Conservation (phyloP, 352 stramenopile species). For the Poterioochromonas sp. region DNA sequence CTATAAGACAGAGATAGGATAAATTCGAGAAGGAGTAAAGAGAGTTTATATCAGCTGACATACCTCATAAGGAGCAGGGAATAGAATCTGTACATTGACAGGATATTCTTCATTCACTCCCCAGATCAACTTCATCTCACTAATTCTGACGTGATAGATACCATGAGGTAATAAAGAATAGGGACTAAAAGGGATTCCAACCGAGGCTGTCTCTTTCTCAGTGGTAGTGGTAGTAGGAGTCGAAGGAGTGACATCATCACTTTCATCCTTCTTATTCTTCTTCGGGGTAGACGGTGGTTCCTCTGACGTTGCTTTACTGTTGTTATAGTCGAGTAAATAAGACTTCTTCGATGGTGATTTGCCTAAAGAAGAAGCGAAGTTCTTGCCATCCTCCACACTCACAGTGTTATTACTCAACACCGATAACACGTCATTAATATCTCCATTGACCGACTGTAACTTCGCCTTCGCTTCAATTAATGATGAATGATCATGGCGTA, state of each 20-base stretch:
- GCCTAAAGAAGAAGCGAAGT: background rate
- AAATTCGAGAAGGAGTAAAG: too few relatives aligned
- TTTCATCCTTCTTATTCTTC: background rate
- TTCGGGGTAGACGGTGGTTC: too few relatives aligned
- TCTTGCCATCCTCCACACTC: background rate
- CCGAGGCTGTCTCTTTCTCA: too few relatives aligned
- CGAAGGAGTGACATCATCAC: background rate
- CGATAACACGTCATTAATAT: background rate
- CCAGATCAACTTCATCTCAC: constrained; percentile 11
- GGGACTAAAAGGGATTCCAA: background rate
- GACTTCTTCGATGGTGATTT: background rate
- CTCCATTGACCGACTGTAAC: background rate
- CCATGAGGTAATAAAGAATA: constrained; percentile 4
- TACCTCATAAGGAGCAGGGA: constrained; percentile 23
- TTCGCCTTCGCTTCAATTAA: background rate
- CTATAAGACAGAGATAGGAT: too few relatives aligned
- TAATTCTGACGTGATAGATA: constrained; percentile 16
- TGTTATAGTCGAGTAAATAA: background rate
- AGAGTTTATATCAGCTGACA: too few relatives aligned
- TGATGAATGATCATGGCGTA: background rate
- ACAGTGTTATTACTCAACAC: background rate
- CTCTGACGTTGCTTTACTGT: background rate
- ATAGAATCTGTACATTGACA: background rate
- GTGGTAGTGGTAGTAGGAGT: background rate
- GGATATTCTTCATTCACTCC: constrained; percentile 6